A percentile compares a stretch with the other conserved stretches of the same genome.
These are phyloP conservation scores for Bruguiera parviflora DNA, from an alignment of 345 rosid species.

Conservation along the genomic window DNA sequence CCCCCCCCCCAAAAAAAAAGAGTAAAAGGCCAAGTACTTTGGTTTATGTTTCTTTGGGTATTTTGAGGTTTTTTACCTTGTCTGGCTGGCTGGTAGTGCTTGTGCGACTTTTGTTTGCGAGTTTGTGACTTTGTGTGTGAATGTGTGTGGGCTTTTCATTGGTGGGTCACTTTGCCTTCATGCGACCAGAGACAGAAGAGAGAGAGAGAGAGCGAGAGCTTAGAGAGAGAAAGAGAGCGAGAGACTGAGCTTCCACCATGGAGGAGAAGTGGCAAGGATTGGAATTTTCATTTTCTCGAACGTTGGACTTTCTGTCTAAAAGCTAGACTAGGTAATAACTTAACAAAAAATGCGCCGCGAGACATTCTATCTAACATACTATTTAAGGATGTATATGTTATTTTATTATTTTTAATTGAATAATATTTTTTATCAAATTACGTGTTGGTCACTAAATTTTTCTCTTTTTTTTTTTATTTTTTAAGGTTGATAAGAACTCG, in stretches of 20 bases:
- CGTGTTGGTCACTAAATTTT: too few species aligned
- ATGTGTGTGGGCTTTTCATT: slow-evolving; percentile 27
- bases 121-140: not conserved
- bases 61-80: slow-evolving; percentile 10
- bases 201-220: not conserved
- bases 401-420: too few species aligned
- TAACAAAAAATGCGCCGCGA: too few species aligned
- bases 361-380: too few species aligned
- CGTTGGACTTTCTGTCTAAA: not conserved
- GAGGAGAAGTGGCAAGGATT: slow-evolving; percentile 21
- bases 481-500: not conserved
- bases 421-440: too few species aligned
- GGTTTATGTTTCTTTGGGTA: slow-evolving; percentile 13
- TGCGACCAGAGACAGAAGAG: not conserved
- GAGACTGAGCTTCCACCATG: slow-evolving; percentile 12
- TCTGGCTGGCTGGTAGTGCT: slow-evolving; percentile 6
- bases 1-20: not conserved
- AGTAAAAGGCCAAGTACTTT: slow-evolving; percentile 1
- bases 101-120: not conserved
- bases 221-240: not conserved
- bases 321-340: too few species aligned
- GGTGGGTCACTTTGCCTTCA: slow-evolving; percentile 42
- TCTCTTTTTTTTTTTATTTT: too few species aligned
- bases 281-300: too few species aligned
- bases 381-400: too few species aligned